Evolutionary conservation across 441 rosid genomes (phyloP).

Genomic region (Lagerstroemia fauriei): DNA sequence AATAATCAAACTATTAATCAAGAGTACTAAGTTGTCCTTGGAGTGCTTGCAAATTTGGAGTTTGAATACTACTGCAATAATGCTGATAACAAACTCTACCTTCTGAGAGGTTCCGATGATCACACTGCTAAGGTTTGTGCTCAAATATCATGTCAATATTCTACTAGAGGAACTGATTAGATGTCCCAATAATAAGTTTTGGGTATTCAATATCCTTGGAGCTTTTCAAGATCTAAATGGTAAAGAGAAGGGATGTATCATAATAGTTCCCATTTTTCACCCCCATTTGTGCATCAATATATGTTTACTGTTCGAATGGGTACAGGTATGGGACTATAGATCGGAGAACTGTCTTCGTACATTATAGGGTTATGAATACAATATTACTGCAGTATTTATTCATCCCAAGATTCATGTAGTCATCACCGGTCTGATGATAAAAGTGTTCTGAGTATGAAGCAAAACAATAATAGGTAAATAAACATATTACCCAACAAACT

Average conservation of each 20-base stretch:
- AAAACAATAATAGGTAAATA: conserved; percentile 56
- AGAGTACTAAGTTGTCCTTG: not conserved
- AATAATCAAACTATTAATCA: not conserved
- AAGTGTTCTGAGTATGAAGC: conserved; percentile 68
- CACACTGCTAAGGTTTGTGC: conserved; percentile 81
- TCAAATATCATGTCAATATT: conserved; percentile 10
- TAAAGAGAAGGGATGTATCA: too few relatives aligned
- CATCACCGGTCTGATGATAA: conserved; percentile 83
- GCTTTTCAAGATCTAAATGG: not conserved
- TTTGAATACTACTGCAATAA: conserved; percentile 86
- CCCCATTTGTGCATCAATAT: not conserved
- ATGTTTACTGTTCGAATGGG: not conserved
- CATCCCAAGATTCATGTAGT: conserved; percentile 78
- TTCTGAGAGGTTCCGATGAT: conserved; percentile 94
- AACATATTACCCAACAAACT: not conserved
- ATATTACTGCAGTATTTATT: conserved; percentile 64
- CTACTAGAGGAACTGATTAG: not conserved
- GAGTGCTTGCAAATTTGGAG: conserved; percentile 67
- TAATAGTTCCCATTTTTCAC: not conserved
- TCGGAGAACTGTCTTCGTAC: conserved; percentile 67
- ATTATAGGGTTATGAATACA: conserved; percentile 70
- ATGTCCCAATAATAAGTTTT: too few relatives aligned
- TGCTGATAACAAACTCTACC: conserved; percentile 87
- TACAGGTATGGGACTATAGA: conserved; percentile 69
- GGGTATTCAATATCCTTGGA: not conserved